Base-by-base conservation (phyloP, 768 basidiomycete species). In the Chalciporus piperatus region DNA sequence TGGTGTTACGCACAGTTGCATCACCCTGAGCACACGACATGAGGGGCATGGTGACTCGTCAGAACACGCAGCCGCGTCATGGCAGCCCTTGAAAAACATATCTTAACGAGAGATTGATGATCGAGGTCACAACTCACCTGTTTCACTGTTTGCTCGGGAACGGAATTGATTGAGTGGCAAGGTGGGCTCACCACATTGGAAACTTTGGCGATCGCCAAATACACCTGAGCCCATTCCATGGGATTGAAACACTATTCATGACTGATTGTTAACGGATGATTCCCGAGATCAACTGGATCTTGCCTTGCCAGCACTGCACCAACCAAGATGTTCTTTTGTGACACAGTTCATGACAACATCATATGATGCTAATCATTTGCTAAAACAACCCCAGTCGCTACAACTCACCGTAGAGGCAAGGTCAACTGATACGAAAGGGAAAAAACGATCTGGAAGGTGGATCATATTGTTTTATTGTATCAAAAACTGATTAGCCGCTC, bases 401-500 rank as follows among this genome's bases (percentile, higher is more conserved):
- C 25, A 12, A 35, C 50, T 45, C 39, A 44, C 19, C 25, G 22
- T 25, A 16, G 11, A 45, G 33, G 45, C 4, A 12, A 41, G 27
- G 17, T 37, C 22, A 17, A 32, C 48, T 44, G 47, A n/a, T 37
- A 45, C 45, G 32, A n/a, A 20, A 39, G 13, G 35, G 3, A 2
- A 16, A 37, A 39, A 38, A 55, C 6, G 42, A 16, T 16, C 13
- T 27, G 20, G 44, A 41, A 20, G 38, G 22, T 10, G 22, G 14
- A 51, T 14, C 6, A 54, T 55, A 43, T 19, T 30, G 30, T 50
- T 67, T 19, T 33, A 35, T 50, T 67, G 79, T 85, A 70, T 67
- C 81, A 77, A 72, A 73, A 76, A 72, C 84, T 85, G 85, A 87
- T 87, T 87, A 80, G 76, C 83, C 85, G 75, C 74, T 64, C 70